Evolutionary conservation across 306 rosid genomes (phyloP), one percentile per base, ranked within the genome.

Genomic region (Pyrus communis): DNA sequence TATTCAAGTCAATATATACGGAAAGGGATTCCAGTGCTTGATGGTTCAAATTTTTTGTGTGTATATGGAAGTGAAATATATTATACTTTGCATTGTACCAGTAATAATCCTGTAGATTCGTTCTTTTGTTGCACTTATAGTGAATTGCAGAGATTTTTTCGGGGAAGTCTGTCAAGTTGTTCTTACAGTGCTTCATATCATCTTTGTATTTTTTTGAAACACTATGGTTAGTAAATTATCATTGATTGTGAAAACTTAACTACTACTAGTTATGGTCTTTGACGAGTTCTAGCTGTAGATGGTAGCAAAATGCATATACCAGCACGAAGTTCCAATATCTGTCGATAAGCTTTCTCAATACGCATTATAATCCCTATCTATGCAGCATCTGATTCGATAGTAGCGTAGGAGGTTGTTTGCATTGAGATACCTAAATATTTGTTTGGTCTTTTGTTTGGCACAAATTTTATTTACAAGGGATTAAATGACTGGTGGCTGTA

Each of bases 1-100:
- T 65, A 57, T 77, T 69, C 67, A 69, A 60, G 78, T 74, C 80
- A 19, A 72, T 75, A 22, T 78, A 72, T 80, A 64, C 45, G 22
- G 73, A 74, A 81, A 75, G 82, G 66, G 80, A 30, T 68, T 74
- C 71, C 27, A 51, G 54, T 60, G 77, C 75, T 73, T 42, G 46
- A 11, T 38, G 25, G 65, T 65, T 65, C 78, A 38, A 21, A 40
- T 60, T 43, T 45, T n/a, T 45, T 28, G 25, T 70, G 64, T 69
- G 78, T 35, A 71, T 42, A 19, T 83, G 67, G 28, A 74, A 75
- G 58, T 71, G 66, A 19, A 28, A 67, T 75, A 54, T 76, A 51
- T 60, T 25, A 18, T 42, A 33, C 76, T 4, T 14, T 77, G 43
- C 35, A 40, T 15, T 62, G 23, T 31, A 57, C 66, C 45, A 60